Evolutionary conservation across 2,329 filamentous ascomycete species (phyloP).

Genomic region (Pleurostoma richardsiae): DNA sequence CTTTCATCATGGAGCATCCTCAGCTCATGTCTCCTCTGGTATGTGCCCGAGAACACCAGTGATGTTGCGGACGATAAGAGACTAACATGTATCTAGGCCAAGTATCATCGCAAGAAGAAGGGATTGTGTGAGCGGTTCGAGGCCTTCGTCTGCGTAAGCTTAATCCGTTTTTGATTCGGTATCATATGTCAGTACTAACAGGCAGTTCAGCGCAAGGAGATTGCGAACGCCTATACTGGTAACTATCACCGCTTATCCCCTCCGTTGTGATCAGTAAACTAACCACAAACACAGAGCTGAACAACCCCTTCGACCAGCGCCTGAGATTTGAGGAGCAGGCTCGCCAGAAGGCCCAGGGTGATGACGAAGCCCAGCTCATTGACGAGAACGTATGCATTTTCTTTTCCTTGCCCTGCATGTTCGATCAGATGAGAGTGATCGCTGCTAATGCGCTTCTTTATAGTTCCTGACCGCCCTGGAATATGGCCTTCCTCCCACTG

Average conservation of each 20-base stretch:
- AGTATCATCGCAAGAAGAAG: constrained; percentile 77
- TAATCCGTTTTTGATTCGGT: no score
- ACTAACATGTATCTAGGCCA: constrained; percentile 39
- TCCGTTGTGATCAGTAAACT: constrained; percentile 24
- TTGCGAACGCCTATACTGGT: constrained; percentile 66
- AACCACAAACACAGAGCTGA: constrained; percentile 75
- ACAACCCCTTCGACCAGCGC: constrained; percentile 93
- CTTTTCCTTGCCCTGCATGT: neutral
- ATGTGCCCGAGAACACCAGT: no score
- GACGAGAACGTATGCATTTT: constrained; percentile 73
- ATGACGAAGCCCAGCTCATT: constrained; percentile 92
- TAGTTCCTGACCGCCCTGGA: constrained; percentile 9
- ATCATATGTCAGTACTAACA: no score
- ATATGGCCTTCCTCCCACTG: constrained; percentile 87
- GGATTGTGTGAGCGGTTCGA: constrained; percentile 97
- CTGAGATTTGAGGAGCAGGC: constrained; percentile 93
- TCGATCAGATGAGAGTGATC: no score
- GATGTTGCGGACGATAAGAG: no score
- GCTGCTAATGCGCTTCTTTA: no score
- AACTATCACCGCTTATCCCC: neutral
- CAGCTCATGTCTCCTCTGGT: constrained; percentile 88
- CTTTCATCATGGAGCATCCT: constrained; percentile 75
- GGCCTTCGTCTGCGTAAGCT: constrained; percentile 78
- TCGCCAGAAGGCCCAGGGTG: constrained; percentile 89
- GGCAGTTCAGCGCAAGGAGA: constrained; percentile 61